Evolutionary conservation across 2,329 filamentous ascomycete species (phyloP), one percentile per base, ranked within the genome.

Genomic region (Aureobasidium subglaciale): DNA sequence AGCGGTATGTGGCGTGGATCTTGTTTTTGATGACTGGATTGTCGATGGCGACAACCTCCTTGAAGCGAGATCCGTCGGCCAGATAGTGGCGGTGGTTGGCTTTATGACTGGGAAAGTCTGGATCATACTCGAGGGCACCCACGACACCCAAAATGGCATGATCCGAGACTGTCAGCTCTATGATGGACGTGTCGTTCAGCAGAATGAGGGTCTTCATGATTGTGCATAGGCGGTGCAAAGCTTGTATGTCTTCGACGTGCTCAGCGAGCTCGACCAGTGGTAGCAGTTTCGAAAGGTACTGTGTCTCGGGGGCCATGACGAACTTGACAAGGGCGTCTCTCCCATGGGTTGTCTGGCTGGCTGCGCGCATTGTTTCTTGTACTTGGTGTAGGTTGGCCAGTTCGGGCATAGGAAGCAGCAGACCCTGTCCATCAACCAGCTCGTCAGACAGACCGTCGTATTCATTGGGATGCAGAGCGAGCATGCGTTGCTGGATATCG

Each of bases 151-250:
- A 75, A 41, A 97, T 85, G 62, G 91, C 86, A 57, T 90, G 84
- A 71, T 97, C 92, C 13, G 88, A 89, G 24, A 99, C 91, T 13
- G 92, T 87, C 63, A 90, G 86, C 71, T 99, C 93, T 65, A 99
- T 96, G 60, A 99, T 59, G 58, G 85, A 81, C 27, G 87, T 95
- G 69, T 99, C 93, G 73, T 97, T 99, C 60, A 97, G 82, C 53
- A 97, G 77, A 54, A 99, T 95, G 56, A 97, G 81, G 58, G 87
- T 87, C 77, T 99, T 99, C 88, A 96, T 93, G 68, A 99, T 96
- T 69, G 90, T 96, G 81, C 93, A 99, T 42, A 99, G 77, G 45
- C 88, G 84, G 70, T 97, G 93, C 58, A 99, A 75, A 67, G 97
- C 92, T 20, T 82, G 74, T 8, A 95, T 75, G 68, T 88, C 91